These are phyloP conservation scores for Beauveria pseudobassiana DNA, from an alignment of 2,329 filamentous ascomycete genomes.

Conservation along the genomic window DNA sequence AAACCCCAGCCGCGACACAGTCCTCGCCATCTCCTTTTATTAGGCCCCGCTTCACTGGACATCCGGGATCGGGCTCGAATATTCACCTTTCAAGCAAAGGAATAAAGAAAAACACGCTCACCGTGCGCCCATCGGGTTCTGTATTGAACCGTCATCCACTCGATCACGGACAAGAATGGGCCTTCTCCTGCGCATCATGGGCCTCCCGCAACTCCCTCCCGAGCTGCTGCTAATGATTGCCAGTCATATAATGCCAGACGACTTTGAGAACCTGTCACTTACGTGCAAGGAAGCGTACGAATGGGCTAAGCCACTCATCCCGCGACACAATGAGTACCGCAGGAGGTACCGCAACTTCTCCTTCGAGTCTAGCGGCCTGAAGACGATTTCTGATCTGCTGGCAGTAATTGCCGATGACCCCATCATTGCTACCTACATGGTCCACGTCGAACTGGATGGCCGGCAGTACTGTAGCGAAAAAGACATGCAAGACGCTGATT, in stretches of 20 bases:
- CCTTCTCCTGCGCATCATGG: background rate
- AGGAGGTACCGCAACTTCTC: background rate
- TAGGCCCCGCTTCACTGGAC: too few relatives aligned
- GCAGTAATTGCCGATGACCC: background rate
- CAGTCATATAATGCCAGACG: background rate
- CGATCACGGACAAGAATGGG: too few relatives aligned
- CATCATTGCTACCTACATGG: constrained; percentile 7
- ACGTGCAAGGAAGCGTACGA: background rate
- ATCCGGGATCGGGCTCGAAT: too few relatives aligned
- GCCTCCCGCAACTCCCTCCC: background rate
- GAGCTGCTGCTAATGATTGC: background rate
- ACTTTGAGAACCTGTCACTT: background rate
- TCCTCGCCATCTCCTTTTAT: too few relatives aligned
- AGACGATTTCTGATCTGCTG: background rate
- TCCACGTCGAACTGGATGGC: background rate
- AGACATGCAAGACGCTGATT: background rate
- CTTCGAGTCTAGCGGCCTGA: background rate
- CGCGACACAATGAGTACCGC: background rate
- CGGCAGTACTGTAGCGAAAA: background rate
- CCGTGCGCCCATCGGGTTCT: too few relatives aligned
- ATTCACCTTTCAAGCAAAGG: too few relatives aligned
- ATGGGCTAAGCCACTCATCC: background rate
- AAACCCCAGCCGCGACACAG: too few relatives aligned
- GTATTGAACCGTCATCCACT: too few relatives aligned
- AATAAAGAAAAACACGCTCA: too few relatives aligned